phyloP scores from a whole-genome alignment of 441 rosid genomes.

The Mallotus japonicus region DNA sequence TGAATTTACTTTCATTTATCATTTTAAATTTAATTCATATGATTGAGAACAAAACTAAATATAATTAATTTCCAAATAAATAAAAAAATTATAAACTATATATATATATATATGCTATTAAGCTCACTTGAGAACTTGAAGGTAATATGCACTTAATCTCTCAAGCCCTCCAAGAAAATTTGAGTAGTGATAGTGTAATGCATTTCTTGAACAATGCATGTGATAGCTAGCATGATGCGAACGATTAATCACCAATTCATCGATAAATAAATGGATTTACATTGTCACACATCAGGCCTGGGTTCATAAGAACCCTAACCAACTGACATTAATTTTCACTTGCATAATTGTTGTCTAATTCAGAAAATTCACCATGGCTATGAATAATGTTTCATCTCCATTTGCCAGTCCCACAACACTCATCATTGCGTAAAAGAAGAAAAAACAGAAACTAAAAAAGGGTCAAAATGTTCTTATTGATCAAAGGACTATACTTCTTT shows the following conservation, averaged over 20 bases:
- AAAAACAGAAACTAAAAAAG: constrained; percentile 3
- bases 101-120: no score
- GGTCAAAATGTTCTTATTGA: constrained; percentile 26
- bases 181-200: no score
- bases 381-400: background rate
- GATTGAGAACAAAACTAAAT: no score
- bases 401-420: constrained; percentile 7
- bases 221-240: background rate
- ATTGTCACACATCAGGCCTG: background rate
- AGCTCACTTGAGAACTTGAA: no score
- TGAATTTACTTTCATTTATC: no score
- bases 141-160: no score
- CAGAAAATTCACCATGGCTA: background rate
- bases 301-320: constrained; percentile 2
- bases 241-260: background rate
- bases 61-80: no score
- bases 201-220: no score
- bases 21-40: no score
- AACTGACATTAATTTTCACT: constrained; percentile 13
- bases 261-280: background rate
- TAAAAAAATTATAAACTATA: no score
- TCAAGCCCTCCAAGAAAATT: no score
- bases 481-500: constrained; percentile 14
- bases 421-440: constrained; percentile 15
- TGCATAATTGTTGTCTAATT: constrained; percentile 9